These are phyloP conservation scores for Schoenoplectus tabernaemontani DNA, from an alignment of 202 grass and related monocot species.

Conservation along the genomic window DNA sequence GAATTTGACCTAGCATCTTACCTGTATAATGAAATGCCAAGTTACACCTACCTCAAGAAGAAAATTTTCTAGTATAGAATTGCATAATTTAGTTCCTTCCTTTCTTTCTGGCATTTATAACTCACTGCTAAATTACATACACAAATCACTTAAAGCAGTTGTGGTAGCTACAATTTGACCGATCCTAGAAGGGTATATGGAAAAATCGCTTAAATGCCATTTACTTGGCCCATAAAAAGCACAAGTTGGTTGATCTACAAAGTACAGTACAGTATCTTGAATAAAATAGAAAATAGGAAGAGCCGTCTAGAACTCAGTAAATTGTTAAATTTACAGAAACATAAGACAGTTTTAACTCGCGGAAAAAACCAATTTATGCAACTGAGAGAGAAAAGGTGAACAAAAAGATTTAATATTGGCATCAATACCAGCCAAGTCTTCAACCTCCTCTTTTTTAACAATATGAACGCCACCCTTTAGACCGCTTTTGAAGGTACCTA, in stretches of 20 bases:
- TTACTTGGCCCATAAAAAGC: neutral
- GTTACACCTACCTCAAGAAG: neutral
- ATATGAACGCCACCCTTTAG: conserved; percentile 96
- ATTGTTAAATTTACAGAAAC: neutral
- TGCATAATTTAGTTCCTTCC: neutral
- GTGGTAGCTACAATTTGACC: neutral
- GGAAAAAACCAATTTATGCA: neutral
- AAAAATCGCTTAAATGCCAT: neutral
- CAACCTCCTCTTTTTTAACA: conserved; percentile 80
- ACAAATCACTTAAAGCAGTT: neutral
- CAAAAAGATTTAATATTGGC: conserved; percentile 13
- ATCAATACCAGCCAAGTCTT: conserved; percentile 55
- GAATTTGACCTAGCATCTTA: conserved; percentile 96
- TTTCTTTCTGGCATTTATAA: too few relatives aligned
- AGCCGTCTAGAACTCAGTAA: neutral
- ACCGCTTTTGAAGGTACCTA: conserved; percentile 98
- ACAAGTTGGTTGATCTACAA: neutral
- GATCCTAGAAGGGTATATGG: neutral
- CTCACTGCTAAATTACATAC: neutral
- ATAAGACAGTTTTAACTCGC: neutral
- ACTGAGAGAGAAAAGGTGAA: conserved; percentile 8
- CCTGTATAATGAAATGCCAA: conserved; percentile 39
- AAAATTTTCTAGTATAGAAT: neutral
- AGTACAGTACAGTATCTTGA: neutral
- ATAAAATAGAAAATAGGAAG: neutral